A percentile compares a stretch with the other conserved stretches of the same genome.
These are phyloP conservation scores for Drechslerella dactyloides DNA, from an alignment of 2,329 filamentous ascomycete species.

Conservation along the genomic window DNA sequence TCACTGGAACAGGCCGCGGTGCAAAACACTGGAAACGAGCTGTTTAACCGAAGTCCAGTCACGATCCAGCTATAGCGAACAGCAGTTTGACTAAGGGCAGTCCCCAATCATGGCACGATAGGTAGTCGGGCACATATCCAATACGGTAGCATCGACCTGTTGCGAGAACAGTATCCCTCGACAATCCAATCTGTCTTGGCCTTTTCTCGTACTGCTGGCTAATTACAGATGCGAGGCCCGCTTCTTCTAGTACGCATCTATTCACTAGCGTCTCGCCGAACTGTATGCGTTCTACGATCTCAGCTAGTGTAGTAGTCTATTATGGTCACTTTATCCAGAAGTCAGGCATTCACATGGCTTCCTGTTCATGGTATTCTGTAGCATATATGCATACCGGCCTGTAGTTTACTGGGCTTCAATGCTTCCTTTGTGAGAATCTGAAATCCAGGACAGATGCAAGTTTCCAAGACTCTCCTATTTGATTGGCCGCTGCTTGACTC, in stretches of 20 bases:
- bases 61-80: constrained; percentile 29
- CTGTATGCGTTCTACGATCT: background rate
- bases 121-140: background rate
- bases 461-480: constrained; percentile 9
- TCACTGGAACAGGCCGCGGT: constrained; percentile 21
- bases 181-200: no score
- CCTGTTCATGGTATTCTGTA: background rate
- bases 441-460: constrained; percentile 24
- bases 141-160: background rate
- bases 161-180: no score
- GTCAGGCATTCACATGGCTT: background rate
- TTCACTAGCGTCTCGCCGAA: no score
- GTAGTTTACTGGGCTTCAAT: background rate
- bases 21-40: constrained; percentile 42
- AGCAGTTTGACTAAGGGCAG: constrained; percentile 5
- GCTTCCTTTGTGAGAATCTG: background rate
- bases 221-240: no score
- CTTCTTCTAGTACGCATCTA: no score
- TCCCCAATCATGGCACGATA: constrained; percentile 7
- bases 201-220: no score
- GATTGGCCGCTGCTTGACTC: constrained; percentile 28
- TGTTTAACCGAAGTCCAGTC: constrained; percentile 48
- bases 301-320: background rate
- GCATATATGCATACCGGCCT: background rate
- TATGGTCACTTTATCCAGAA: background rate